Conservation (phyloP, 805 yeast species). For the Ogataea nonfermentans region DNA sequence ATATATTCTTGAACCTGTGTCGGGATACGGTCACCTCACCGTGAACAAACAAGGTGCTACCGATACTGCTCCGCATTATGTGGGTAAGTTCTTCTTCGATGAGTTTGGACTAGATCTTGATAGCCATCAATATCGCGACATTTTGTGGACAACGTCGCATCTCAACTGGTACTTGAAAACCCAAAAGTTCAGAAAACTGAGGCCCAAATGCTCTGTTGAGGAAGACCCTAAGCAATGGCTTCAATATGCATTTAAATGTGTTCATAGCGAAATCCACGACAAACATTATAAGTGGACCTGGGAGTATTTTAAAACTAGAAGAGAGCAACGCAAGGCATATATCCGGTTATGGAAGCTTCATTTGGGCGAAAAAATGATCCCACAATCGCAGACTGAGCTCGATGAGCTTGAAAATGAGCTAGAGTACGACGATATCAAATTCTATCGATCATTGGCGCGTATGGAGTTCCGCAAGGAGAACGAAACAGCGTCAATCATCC, state of each 20-base stretch:
- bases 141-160: conserved; percentile 76
- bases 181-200: conserved; percentile 63
- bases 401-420: conserved; percentile 56
- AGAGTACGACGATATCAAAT: conserved; percentile 74
- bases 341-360: conserved; percentile 64
- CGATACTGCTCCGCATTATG: conserved; percentile 62
- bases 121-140: conserved; percentile 78
- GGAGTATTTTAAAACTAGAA: conserved; percentile 69
- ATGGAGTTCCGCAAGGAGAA: conserved; percentile 58
- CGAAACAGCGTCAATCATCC: conserved; percentile 19
- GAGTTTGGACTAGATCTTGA: conserved; percentile 87
- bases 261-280: conserved; percentile 77
- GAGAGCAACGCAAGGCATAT: conserved; percentile 71
- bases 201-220: conserved; percentile 54
- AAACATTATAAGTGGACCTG: conserved; percentile 82
- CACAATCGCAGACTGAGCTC: conserved; percentile 39
- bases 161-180: conserved; percentile 78
- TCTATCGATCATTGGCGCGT: conserved; percentile 80
- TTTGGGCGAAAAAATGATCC: conserved; percentile 36
- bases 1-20: conserved; percentile 78
- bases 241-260: conserved; percentile 72
- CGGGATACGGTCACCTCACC: conserved; percentile 81
- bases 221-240: conserved; percentile 84
- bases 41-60: conserved; percentile 79
- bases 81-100: conserved; percentile 75